Evolutionary conservation across 148 eudicot species (phyloP).

Genomic region (Chenopodium formosanum): DNA sequence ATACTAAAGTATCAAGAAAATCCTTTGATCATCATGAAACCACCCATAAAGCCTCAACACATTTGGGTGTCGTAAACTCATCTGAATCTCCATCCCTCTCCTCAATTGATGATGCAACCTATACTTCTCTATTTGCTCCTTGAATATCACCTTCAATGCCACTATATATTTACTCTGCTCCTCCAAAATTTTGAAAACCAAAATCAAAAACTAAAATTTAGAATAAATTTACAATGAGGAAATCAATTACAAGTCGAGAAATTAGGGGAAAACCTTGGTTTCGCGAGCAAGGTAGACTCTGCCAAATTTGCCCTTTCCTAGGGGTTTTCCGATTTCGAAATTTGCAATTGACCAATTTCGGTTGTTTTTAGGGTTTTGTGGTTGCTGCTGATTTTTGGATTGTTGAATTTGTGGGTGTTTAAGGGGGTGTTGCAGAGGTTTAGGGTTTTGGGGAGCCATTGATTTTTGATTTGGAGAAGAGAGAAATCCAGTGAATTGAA

Average conservation of each 20-base stretch:
- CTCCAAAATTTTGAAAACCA: background rate
- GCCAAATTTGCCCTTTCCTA: slow-evolving; percentile 91
- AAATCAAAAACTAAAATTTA: background rate
- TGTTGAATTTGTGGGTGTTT: slow-evolving; percentile 19
- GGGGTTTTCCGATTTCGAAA: slow-evolving; percentile 87
- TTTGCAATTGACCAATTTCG: slow-evolving; percentile 62
- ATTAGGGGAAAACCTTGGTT: slow-evolving; percentile 37
- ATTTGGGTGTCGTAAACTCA: slow-evolving; percentile 69
- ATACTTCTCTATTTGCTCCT: slow-evolving; percentile 82
- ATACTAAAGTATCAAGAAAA: slow-evolving; percentile 76
- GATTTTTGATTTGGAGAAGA: background rate
- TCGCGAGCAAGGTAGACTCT: slow-evolving; percentile 89
- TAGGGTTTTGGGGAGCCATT: slow-evolving; percentile 36
- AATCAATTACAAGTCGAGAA: background rate
- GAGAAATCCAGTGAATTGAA: background rate
- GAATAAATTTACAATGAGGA: background rate
- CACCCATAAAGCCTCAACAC: slow-evolving; percentile 76
- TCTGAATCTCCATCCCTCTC: slow-evolving; percentile 90
- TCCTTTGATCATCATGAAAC: slow-evolving; percentile 76
- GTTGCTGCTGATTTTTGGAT: background rate
- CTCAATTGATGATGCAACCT: slow-evolving; percentile 65
- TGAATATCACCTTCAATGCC: slow-evolving; percentile 89
- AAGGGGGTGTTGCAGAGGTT: slow-evolving; percentile 20
- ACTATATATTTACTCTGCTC: slow-evolving; percentile 71
- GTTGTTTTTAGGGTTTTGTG: slow-evolving; percentile 28